A percentile compares a stretch with the other conserved stretches of the same genome.
Conservation (phyloP, 352 stramenopile species). For the Globisporangium alternatum region DNA sequence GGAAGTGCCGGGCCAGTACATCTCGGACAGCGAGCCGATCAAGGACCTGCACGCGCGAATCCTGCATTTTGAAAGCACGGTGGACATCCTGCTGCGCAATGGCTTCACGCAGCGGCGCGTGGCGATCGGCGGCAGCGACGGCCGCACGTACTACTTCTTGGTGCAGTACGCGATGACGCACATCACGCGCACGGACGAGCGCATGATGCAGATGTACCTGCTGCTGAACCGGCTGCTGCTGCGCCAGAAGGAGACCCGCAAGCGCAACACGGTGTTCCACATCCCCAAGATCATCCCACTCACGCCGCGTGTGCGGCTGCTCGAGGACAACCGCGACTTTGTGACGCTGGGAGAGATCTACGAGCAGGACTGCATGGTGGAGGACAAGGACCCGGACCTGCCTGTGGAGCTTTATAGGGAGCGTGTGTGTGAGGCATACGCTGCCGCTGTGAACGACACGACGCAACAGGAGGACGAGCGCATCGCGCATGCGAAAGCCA, state of each 20-base stretch:
- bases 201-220: slow-evolving; percentile 93
- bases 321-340: slow-evolving; percentile 84
- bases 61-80: slow-evolving; percentile 84
- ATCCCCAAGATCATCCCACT: slow-evolving; percentile 92
- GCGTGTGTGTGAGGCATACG: slow-evolving; percentile 70
- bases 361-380: slow-evolving; percentile 65
- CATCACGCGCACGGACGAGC: slow-evolving; percentile 91
- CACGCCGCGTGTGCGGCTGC: slow-evolving; percentile 84
- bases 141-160: slow-evolving; percentile 88
- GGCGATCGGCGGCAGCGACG: slow-evolving; percentile 87
- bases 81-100: slow-evolving; percentile 82
- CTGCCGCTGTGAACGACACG: slow-evolving; percentile 26
- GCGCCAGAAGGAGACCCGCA: slow-evolving; percentile 86
- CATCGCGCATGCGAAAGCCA: slow-evolving; percentile 57
- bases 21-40: slow-evolving; percentile 88
- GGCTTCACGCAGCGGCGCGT: slow-evolving; percentile 91
- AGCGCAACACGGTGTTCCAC: slow-evolving; percentile 87
- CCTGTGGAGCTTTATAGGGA: slow-evolving; percentile 79
- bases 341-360: slow-evolving; percentile 88
- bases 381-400: slow-evolving; percentile 72
- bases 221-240: slow-evolving; percentile 85
- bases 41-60: slow-evolving; percentile 91
- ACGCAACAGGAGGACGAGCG: slow-evolving; percentile 61
- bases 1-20: slow-evolving; percentile 92
- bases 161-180: slow-evolving; percentile 93